A percentile compares a stretch with the other conserved stretches of the same genome.
These are phyloP conservation scores for Avicennia marina DNA, from an alignment of 257 asterid genomes.

Conservation along the genomic window DNA sequence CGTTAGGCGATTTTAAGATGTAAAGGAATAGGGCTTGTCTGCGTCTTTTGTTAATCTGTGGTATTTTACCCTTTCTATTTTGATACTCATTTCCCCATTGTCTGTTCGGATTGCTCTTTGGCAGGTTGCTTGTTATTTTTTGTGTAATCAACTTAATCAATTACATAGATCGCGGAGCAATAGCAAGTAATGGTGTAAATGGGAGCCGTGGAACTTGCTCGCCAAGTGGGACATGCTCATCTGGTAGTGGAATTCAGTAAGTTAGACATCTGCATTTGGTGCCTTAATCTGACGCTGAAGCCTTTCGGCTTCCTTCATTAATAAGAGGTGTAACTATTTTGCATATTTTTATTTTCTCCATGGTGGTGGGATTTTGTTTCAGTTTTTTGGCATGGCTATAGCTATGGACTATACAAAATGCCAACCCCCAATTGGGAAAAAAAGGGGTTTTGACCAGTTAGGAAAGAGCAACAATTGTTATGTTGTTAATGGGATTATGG, in stretches of 20 bases:
- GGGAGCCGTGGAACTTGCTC: constrained; percentile 62
- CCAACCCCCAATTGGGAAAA: no score
- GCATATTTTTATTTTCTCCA: background rate
- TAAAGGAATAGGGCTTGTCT: background rate
- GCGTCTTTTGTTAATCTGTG: no score
- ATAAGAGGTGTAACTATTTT: background rate
- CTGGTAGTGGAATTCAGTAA: constrained; percentile 85
- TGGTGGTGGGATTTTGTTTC: no score
- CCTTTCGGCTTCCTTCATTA: background rate
- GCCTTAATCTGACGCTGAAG: background rate
- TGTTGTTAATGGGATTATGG: no score
- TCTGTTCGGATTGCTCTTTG: constrained; percentile 5
- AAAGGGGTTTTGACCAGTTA: no score
- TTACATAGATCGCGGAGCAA: constrained; percentile 85
- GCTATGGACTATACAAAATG: no score
- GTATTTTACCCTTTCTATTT: background rate
- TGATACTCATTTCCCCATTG: background rate
- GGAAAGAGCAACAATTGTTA: no score
- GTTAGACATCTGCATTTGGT: constrained; percentile 16
- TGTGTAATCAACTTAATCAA: constrained; percentile 70
- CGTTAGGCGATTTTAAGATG: background rate
- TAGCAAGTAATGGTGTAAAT: constrained; percentile 92
- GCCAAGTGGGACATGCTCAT: constrained; percentile 50
- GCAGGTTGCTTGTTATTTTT: constrained; percentile 66
- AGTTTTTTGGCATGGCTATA: no score